Evolutionary conservation across 164 flowering plant genomes (phyloP), one percentile per base, ranked within the genome.

Genomic region (Akebia trifoliata): DNA sequence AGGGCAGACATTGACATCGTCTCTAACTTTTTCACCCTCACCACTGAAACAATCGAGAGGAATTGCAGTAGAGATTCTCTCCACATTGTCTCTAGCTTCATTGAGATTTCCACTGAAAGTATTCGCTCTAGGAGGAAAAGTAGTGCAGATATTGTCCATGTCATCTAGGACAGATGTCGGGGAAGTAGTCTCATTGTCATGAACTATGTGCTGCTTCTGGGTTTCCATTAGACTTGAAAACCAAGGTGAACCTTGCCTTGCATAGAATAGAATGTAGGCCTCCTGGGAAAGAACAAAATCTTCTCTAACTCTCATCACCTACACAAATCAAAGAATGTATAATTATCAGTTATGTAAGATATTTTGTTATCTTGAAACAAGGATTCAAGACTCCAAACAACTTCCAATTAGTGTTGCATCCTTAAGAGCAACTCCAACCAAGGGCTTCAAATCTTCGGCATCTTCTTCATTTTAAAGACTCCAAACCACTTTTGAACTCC

Each of bases 221-320:
- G 50, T 20, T 67, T 79, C 88, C 67, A 82, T 62, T 24, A 73
- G 67, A 70, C 70, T 77, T 42, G 90, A 80, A 72, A 79, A 78
- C 90, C 92, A 90, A 4, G 90, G 78, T 7, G 87, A 75, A 15
- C 79, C 95, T 51, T 78, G 69, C 72, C 66, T 84, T 29, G 83
- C 76, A 69, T 93, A 93, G 69, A 90, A 90, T 40, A 93, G 70
- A 50, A 93, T 86, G 65, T 90, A 90, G 6, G 97, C 97, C 39
- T 79, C 81, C 60, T 84, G 82, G 46, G 74, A 53, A 21, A 93
- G 72, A 28, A 82, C 99, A 45, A 0, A 20, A 8, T 76, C 76
- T 70, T 69, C 64, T 17, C 56, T 18, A 37, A 64, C 67, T 12
- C 21, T 47, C 6, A 4, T 28, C 10, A 66, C 72, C 74, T 68